Evolutionary conservation across 192 early-diverging fungal species (phyloP).

Genomic region (Dissophora globulifera): DNA sequence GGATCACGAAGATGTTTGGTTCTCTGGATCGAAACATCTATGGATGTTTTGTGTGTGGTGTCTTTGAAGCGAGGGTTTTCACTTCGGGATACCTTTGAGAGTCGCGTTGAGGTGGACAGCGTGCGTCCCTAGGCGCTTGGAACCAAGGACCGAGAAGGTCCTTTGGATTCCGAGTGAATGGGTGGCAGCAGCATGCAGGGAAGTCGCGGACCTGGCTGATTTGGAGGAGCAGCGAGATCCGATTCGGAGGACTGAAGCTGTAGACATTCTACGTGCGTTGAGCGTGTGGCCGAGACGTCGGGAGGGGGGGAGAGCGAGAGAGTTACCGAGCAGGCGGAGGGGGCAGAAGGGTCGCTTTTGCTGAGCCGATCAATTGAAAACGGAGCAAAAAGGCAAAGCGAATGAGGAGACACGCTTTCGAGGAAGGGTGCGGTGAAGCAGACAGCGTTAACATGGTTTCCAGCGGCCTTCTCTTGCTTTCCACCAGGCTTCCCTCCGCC

Average conservation of each 20-base stretch:
- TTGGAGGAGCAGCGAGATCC: conserved; percentile 3
- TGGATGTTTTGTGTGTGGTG: too few relatives aligned
- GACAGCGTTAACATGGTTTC: too few relatives aligned
- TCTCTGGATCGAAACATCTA: too few relatives aligned
- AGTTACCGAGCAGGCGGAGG: not conserved
- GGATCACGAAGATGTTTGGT: too few relatives aligned
- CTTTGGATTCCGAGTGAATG: conserved; percentile 20
- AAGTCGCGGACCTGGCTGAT: not conserved
- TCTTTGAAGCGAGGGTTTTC: too few relatives aligned
- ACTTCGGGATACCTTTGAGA: conserved; percentile 22
- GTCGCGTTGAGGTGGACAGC: conserved; percentile 8
- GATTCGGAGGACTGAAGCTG: conserved; percentile 14
- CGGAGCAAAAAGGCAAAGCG: not conserved
- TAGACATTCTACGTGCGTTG: conserved; percentile 15
- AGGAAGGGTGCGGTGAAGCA: too few relatives aligned
- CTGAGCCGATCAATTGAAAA: too few relatives aligned
- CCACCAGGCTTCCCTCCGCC: not conserved
- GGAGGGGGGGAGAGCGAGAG: too few relatives aligned
- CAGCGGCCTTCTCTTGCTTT: not conserved
- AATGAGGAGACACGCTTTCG: too few relatives aligned
- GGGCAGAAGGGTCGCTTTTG: too few relatives aligned
- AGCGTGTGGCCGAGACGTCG: not conserved
- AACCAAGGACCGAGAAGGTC: conserved; percentile 35
- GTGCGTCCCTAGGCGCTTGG: conserved; percentile 22
- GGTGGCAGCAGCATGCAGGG: not conserved